A percentile compares a stretch with the other conserved stretches of the same genome.
These are phyloP conservation scores for Caloboletus inedulis DNA, from an alignment of 1,284 basidiomycete genomes.

Conservation along the genomic window DNA sequence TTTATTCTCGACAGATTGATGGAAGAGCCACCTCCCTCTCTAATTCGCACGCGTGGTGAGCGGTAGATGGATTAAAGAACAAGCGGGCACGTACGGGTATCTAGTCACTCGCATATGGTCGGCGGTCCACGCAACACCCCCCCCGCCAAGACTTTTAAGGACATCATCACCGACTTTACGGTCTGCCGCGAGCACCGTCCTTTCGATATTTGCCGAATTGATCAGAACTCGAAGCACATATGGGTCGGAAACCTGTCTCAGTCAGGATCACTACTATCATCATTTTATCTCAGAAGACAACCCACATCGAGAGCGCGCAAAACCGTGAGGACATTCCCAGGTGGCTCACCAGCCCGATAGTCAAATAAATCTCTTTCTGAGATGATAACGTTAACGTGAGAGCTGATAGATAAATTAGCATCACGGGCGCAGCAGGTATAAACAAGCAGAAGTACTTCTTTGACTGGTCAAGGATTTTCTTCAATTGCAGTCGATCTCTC, in stretches of 20 bases:
- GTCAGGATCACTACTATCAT: conserved; percentile 4
- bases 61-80: neutral
- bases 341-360: conserved; percentile 66
- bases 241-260: conserved; percentile 64
- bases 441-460: conserved; percentile 51
- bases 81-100: conserved; percentile 49
- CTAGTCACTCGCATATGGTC: conserved; percentile 61
- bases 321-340: conserved; percentile 62
- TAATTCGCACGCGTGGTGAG: conserved; percentile 28
- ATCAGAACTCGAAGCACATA: conserved; percentile 82
- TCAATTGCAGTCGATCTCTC: conserved; percentile 63
- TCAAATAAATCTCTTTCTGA: conserved; percentile 75
- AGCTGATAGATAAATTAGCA: conserved; percentile 29
- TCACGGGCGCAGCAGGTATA: neutral
- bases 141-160: conserved; percentile 44
- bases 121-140: conserved; percentile 56
- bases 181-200: conserved; percentile 58
- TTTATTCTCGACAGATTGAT: conserved; percentile 37
- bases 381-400: conserved; percentile 55
- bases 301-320: conserved; percentile 81
- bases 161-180: conserved; percentile 59
- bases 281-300: neutral
- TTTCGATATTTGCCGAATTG: conserved; percentile 73
- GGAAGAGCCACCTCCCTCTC: conserved; percentile 62
- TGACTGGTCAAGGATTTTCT: conserved; percentile 53